phyloP scores from a whole-genome alignment of 2,329 filamentous ascomycete species.

The Nigrospora sphaerica region DNA sequence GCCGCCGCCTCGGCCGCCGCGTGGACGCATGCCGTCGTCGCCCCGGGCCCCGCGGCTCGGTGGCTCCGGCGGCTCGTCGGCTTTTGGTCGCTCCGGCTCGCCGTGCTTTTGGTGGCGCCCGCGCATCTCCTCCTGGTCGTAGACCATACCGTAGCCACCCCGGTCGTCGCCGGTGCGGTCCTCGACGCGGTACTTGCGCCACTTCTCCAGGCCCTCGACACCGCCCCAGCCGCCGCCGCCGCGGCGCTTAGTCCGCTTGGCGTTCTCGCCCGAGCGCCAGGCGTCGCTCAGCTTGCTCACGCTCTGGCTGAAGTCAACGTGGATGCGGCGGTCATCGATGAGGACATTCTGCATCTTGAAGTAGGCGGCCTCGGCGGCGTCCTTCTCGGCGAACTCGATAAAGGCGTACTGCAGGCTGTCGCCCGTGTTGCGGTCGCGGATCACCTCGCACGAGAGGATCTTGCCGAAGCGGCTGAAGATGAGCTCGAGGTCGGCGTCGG shows the following conservation, averaged over 20 bases:
- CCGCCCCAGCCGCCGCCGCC: conserved; percentile 80
- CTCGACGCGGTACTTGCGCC: conserved; percentile 67
- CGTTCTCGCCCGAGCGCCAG: conserved; percentile 82
- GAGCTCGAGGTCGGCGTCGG: conserved; percentile 86
- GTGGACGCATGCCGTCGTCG: conserved; percentile 7
- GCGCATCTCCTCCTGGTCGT: conserved; percentile 65
- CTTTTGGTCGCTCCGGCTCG: conserved; percentile 13
- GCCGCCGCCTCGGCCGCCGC: conserved; percentile 7
- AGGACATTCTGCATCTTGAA: conserved; percentile 98
- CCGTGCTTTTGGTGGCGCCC: conserved; percentile 37
- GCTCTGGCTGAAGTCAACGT: conserved; percentile 97
- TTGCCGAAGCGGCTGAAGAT: conserved; percentile 97
- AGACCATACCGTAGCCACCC: conserved; percentile 69
- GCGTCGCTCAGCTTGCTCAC: conserved; percentile 80
- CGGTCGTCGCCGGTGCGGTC: conserved; percentile 38
- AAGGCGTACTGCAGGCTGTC: conserved; percentile 97
- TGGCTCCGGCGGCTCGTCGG: conserved; percentile 9
- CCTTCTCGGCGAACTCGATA: conserved; percentile 91
- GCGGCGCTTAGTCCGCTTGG: conserved; percentile 55
- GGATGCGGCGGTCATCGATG: conserved; percentile 94
- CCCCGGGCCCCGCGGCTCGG: conserved; percentile 7
- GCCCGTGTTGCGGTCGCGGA: conserved; percentile 85
- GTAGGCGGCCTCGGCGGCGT: conserved; percentile 89
- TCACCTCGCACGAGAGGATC: conserved; percentile 92
- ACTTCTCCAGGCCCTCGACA: conserved; percentile 80